Conservation (phyloP, 169 alveolate genomes). For the Plasmodium fragile region DNA sequence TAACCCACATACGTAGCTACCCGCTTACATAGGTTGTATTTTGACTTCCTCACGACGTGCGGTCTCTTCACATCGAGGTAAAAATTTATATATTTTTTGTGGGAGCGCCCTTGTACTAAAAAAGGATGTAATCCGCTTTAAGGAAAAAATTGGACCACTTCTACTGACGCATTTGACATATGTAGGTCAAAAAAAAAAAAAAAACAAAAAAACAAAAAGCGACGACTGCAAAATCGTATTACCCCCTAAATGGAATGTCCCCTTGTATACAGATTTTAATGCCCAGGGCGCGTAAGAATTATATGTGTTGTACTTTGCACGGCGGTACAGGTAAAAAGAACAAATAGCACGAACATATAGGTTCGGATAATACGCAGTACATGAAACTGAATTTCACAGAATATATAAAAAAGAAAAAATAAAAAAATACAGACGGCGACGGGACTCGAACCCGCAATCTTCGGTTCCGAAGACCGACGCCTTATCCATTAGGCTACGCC, state of each 20-base stretch:
- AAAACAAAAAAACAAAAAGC: too few relatives aligned
- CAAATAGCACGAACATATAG: too few relatives aligned
- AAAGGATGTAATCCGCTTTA: background rate
- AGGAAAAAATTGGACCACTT: background rate
- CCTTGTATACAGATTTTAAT: background rate
- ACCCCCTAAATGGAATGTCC: background rate
- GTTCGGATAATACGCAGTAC: background rate
- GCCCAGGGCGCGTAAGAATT: background rate
- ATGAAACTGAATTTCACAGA: too few relatives aligned
- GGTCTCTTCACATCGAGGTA: background rate
- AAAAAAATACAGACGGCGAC: conserved; percentile 87
- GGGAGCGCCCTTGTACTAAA: background rate
- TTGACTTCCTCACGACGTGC: background rate
- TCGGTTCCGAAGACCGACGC: conserved; percentile 98
- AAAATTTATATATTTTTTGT: too few relatives aligned
- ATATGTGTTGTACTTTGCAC: background rate
- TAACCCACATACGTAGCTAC: background rate
- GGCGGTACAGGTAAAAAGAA: background rate
- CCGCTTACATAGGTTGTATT: background rate
- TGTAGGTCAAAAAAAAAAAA: background rate
- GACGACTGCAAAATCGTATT: background rate
- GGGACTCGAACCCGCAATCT: conserved; percentile 99
- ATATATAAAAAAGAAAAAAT: too few relatives aligned
- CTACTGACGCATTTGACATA: background rate
- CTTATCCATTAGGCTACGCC: conserved; percentile 98